phyloP scores from a whole-genome alignment of 352 stramenopile species.

The Phytopythium cucurbitacearum region DNA sequence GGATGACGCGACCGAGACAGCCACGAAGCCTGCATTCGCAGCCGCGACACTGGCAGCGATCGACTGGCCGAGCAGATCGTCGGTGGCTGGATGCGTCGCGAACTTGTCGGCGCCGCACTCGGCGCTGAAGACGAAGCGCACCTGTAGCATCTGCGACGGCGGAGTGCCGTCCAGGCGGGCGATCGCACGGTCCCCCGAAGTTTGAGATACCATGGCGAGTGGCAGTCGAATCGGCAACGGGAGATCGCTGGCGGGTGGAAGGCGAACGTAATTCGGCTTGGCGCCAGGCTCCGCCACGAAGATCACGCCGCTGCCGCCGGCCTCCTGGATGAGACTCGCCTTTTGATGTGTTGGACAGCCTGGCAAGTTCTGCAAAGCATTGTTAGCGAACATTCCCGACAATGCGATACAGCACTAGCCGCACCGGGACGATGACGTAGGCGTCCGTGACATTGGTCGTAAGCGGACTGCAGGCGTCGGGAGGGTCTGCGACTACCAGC shows the following conservation, averaged over 20 bases:
- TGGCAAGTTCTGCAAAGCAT: constrained; percentile 22
- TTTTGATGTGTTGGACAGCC: constrained; percentile 69
- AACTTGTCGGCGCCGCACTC: constrained; percentile 41
- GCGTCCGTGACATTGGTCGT: constrained; percentile 37
- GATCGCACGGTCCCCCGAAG: constrained; percentile 46
- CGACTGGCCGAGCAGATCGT: constrained; percentile 32
- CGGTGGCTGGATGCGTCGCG: constrained; percentile 29
- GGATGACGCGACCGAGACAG: constrained; percentile 42
- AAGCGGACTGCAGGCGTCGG: constrained; percentile 50
- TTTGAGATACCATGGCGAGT: constrained; percentile 63
- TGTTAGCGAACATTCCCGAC: not conserved
- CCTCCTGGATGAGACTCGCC: constrained; percentile 46
- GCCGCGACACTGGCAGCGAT: constrained; percentile 31
- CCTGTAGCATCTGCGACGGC: constrained; percentile 22
- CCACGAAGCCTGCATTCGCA: constrained; percentile 47
- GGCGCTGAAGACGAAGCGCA: constrained; percentile 57
- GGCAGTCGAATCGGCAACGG: constrained; percentile 42
- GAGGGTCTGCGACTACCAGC: constrained; percentile 43
- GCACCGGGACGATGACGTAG: constrained; percentile 60
- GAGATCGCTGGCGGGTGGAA: constrained; percentile 27
- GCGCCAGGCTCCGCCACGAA: constrained; percentile 51
- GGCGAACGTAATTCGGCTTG: constrained; percentile 50
- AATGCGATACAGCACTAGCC: not conserved
- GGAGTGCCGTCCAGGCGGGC: constrained; percentile 28
- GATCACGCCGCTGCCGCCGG: constrained; percentile 52